Evolutionary conservation across 371 early-diverging fungal genomes (phyloP), one percentile per base, ranked within the genome.

Genomic region (Rhizopus stolonifer): DNA sequence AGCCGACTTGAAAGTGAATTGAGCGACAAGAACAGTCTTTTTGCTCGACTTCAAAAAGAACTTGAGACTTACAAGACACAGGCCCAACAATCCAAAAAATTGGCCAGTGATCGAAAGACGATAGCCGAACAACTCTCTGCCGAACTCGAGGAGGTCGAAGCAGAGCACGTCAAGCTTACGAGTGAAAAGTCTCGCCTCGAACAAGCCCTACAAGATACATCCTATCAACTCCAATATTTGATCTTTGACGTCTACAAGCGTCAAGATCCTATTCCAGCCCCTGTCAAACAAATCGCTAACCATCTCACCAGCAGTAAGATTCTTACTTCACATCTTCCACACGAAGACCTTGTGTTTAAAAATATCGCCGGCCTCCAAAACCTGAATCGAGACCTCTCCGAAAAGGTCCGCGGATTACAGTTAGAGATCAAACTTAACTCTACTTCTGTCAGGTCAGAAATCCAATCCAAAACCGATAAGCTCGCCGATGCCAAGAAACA

Each of bases 221-320:
- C 52, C 22, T 56, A 55, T 23, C 61, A 61, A 52, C 38, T 61
- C 21, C 52, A 52, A 22, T 46, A 52, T 39, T 3, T 61, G 0
- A 39, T 61, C 5, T 25, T 42, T 8, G 56, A 52, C 25, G 40
- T 61, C 6, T 52, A 61, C 24, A 32, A 29, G 25, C 47, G 59
- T 9, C 23, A 19, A 19, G 48, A 52, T 13, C 59, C 59, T 25
- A 43, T 58, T 22, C 59, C 59, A 19, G 19, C 40, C 0, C 8
- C 13, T 9, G 8, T 58, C 1, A 38, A 31, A 13, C 32, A 46
- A 7, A 24, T 44, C 4, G 33, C 48, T 0, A 14, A 15, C 1
- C n/a, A 36, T 13, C 22, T 58, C 2, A 4, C 2, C 0, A 17
- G 32, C 13, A 23, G 14, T 5, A 11, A 24, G 14, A 18, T 52